These are phyloP conservation scores for Scenedesmus sp. DNA, from an alignment of 163 green algal species.

Conservation along the genomic window DNA sequence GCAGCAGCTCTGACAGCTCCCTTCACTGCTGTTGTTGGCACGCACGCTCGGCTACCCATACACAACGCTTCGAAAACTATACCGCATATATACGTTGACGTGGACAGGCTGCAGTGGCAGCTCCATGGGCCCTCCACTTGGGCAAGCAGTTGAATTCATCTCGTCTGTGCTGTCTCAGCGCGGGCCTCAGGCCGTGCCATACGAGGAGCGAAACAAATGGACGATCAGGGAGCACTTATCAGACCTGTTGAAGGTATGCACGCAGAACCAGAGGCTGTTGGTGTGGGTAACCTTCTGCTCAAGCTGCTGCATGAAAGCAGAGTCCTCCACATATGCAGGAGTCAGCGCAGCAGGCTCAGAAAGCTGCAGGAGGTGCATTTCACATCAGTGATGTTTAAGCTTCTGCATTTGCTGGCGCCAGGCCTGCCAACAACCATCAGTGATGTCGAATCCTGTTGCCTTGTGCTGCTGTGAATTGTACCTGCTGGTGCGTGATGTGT, in stretches of 20 bases:
- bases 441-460: background rate
- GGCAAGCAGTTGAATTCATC: conserved; percentile 62
- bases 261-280: background rate
- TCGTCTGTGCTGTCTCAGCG: conserved; percentile 66
- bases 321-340: background rate
- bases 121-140: conserved; percentile 43
- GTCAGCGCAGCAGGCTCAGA: background rate
- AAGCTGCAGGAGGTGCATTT: background rate
- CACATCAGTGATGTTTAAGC: background rate
- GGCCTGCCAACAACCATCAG: background rate
- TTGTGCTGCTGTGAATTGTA: background rate
- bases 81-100: background rate
- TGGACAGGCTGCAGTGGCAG: background rate
- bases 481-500: background rate
- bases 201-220: conserved; percentile 74
- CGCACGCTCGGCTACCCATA: background rate
- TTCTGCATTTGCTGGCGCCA: background rate
- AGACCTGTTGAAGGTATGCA: conserved; percentile 79
- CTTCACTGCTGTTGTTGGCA: background rate
- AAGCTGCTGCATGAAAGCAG: background rate
- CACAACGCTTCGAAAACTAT: background rate
- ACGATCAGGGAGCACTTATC: conserved; percentile 83
- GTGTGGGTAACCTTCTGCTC: background rate
- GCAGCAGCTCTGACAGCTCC: conserved; percentile 2
- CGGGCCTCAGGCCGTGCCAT: conserved; percentile 77